A percentile compares a stretch with the other conserved stretches of the same genome.
Evolutionary conservation across 345 rosid species (phyloP).

Genomic region (Populus deltoides): DNA sequence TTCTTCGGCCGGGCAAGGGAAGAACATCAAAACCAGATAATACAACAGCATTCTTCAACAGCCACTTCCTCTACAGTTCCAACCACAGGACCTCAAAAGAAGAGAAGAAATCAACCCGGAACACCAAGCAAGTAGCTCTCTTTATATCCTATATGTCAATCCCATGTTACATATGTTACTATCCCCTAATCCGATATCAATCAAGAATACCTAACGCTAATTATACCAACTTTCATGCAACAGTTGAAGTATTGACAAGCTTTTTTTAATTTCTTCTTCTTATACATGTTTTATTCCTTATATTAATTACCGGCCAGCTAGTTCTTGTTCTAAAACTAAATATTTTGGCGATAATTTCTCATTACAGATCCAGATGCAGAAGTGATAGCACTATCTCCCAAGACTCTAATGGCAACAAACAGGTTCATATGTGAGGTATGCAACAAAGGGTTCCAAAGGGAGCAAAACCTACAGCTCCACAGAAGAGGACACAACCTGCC

Average conservation of each 20-base stretch:
- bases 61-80: constrained; percentile 13
- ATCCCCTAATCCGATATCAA: no score
- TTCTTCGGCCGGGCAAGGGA: constrained; percentile 7
- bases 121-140: constrained; percentile 22
- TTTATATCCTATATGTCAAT: neutral
- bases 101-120: constrained; percentile 27
- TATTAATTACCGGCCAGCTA: neutral
- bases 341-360: neutral
- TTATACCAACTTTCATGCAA: neutral
- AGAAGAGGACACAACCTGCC: constrained; percentile 32
- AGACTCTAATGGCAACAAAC: constrained; percentile 29
- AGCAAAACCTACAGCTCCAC: constrained; percentile 25
- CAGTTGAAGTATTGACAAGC: neutral
- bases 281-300: neutral
- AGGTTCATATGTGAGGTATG: constrained; percentile 32
- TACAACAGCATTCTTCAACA: constrained; percentile 16
- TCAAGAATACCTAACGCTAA: neutral
- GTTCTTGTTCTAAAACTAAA: neutral
- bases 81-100: constrained; percentile 12
- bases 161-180: no score
- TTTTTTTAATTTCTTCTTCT: neutral
- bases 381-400: constrained; percentile 29
- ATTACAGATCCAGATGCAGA: constrained; percentile 31
- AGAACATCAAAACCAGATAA: constrained; percentile 13
- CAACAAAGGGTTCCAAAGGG: constrained; percentile 30